Evolutionary conservation across 768 basidiomycete genomes (phyloP), one percentile per base, ranked within the genome.

Genomic region (Gloeostereum incarnatum): DNA sequence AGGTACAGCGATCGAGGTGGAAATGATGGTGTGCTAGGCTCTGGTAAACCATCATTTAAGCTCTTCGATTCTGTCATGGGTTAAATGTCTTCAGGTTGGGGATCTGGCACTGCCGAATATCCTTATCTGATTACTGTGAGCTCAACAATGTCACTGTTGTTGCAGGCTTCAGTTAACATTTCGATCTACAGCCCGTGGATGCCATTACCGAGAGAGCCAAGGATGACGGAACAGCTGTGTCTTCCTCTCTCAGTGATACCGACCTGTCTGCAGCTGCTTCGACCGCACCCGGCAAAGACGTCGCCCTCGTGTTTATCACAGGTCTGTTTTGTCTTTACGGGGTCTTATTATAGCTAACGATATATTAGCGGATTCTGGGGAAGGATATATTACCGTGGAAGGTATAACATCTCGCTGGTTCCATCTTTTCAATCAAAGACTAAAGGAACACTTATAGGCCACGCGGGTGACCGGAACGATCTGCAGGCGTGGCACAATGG

Each of bases 11-110:
- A 80, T 44, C 66, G 75, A 18, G 68, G 68, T 16, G 71, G 77
- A 6, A 58, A 75, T 38, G 65, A 66, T 41, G 77, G 78, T 10
- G 73, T 78, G 16, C 62, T 84, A 3, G 79, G 69, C 0, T 69
- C 78, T 66, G 79, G 78, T 54, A 68, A 64, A 65, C 65, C 63
- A 20, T 30, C 33, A 2, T 53, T 6, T 1, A 33, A 11, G 13
- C 6, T 39, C 29, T 16, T 34, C 2, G 18, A 21, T 7, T 8
- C 14, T 35, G 9, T n/a, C 5, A 35, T 16, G 3, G 11, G 7
- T 16, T 6, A 11, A 36, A 20, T 19, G n/a, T 6, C 3, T 14
- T 16, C 25, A 69, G 67, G 65, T n/a, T 69, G 68, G 66, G 68
- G 68, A 20, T 63, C 61, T 42, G 71, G 74, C 29, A 73, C 72